A percentile compares a stretch with the other conserved stretches of the same genome.
Evolutionary conservation across 768 basidiomycete genomes (phyloP).

Genomic region (Boletus fagicola): DNA sequence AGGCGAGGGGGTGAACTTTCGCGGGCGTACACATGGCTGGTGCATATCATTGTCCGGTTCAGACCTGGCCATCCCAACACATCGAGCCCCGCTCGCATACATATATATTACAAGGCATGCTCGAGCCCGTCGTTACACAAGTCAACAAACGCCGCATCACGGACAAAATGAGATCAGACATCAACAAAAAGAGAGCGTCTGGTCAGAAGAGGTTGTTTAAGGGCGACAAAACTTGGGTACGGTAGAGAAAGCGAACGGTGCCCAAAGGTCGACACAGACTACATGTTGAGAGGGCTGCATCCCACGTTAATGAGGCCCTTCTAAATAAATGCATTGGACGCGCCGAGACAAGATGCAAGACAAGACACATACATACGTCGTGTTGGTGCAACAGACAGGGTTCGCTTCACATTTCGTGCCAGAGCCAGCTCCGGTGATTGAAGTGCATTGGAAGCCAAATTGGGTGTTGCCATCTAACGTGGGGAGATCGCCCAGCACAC

Average conservation of each 20-base stretch:
- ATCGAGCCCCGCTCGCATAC: slow-evolving; percentile 15
- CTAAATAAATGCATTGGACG: neutral
- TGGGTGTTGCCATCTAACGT: neutral
- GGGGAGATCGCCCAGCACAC: slow-evolving; percentile 5
- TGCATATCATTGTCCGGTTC: neutral
- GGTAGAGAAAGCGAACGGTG: slow-evolving; percentile 22
- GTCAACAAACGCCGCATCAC: slow-evolving; percentile 9
- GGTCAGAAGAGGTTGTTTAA: slow-evolving; percentile 8
- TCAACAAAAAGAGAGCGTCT: slow-evolving; percentile 28
- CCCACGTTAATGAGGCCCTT: slow-evolving; percentile 31
- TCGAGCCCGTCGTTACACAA: slow-evolving; percentile 4
- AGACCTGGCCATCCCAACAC: neutral
- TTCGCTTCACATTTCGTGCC: slow-evolving; percentile 12
- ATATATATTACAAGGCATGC: slow-evolving; percentile 17
- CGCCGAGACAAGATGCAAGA: neutral
- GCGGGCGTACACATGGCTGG: slow-evolving; percentile 15
- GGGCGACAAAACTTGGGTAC: slow-evolving; percentile 15
- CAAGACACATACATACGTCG: slow-evolving; percentile 14
- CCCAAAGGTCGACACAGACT: slow-evolving; percentile 4
- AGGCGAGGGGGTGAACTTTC: slow-evolving; percentile 26
- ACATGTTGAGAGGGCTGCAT: slow-evolving; percentile 18
- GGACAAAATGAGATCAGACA: slow-evolving; percentile 19
- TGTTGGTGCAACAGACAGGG: slow-evolving; percentile 26
- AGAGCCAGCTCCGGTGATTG: slow-evolving; percentile 28
- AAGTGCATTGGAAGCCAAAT: slow-evolving; percentile 21